These are phyloP conservation scores for Globisporangium uncinulatum DNA, from an alignment of 352 stramenopile genomes.

Conservation along the genomic window DNA sequence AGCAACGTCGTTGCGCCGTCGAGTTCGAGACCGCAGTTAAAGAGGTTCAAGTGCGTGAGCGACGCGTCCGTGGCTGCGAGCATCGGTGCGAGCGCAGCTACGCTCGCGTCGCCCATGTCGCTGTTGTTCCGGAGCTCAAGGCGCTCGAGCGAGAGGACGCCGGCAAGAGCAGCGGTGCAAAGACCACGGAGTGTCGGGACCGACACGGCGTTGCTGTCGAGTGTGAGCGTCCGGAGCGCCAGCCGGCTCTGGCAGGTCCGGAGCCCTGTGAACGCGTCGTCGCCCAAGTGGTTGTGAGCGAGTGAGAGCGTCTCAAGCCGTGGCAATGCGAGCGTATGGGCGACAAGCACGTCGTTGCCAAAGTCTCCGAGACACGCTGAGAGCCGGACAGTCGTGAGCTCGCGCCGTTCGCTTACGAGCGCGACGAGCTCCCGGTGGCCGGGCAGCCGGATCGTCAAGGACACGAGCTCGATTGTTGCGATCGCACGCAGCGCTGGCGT, in stretches of 20 bases:
- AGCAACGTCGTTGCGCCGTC: slow-evolving; percentile 57
- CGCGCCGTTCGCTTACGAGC: slow-evolving; percentile 24
- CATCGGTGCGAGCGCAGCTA: slow-evolving; percentile 63
- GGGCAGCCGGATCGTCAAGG: slow-evolving; percentile 47
- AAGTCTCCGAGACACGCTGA: slow-evolving; percentile 60
- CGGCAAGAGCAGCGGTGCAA: slow-evolving; percentile 38
- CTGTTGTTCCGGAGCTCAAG: slow-evolving; percentile 69
- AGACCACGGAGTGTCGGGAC: slow-evolving; percentile 37
- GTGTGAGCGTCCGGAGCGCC: slow-evolving; percentile 35
- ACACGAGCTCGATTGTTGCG: slow-evolving; percentile 56
- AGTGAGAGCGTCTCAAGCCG: slow-evolving; percentile 46
- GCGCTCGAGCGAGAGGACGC: slow-evolving; percentile 35
- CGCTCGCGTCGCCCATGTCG: slow-evolving; percentile 51
- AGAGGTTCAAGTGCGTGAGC: slow-evolving; percentile 59
- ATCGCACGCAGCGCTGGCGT: slow-evolving; percentile 10
- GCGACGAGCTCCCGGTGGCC: slow-evolving; percentile 38
- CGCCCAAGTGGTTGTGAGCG: slow-evolving; percentile 75
- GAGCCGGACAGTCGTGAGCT: slow-evolving; percentile 41
- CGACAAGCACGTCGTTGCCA: slow-evolving; percentile 42
- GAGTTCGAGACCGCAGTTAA: slow-evolving; percentile 60
- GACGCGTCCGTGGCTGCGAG: slow-evolving; percentile 23
- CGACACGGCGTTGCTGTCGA: slow-evolving; percentile 61
- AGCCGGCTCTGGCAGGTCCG: slow-evolving; percentile 15
- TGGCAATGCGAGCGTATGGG: slow-evolving; percentile 25
- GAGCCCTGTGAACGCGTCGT: slow-evolving; percentile 49